Conservation (phyloP, 2,329 filamentous ascomycete genomes). For the Nannizziopsis barbatae region DNA sequence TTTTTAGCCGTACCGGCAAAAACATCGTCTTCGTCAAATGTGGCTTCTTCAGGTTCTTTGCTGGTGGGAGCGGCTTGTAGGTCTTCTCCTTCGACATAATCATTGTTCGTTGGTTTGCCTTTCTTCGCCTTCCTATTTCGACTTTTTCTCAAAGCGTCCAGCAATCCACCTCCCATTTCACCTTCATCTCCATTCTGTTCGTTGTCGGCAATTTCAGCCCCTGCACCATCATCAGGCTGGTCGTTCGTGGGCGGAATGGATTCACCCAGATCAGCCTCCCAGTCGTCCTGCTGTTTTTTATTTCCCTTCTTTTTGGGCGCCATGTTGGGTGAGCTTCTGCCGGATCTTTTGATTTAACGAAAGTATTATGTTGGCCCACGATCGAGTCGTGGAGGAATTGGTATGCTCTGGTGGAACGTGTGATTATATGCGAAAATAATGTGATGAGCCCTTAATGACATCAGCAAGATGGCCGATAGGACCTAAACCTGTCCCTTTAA, state of each 20-base stretch:
- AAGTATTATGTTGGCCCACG: conserved; percentile 1
- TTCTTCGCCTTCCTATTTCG: conserved; percentile 86
- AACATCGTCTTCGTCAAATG: conserved; percentile 70
- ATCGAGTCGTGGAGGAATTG: conserved; percentile 5
- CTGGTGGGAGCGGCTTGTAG: conserved; percentile 46
- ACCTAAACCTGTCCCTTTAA: not conserved
- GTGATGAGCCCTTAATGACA: conserved; percentile 6
- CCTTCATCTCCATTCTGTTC: conserved; percentile 46
- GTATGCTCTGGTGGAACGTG: conserved; percentile 4
- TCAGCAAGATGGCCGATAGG: conserved; percentile 8
- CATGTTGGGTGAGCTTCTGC: conserved; percentile 43
- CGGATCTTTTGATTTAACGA: not conserved
- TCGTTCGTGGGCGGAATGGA: conserved; percentile 38
- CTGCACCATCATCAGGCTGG: conserved; percentile 30
- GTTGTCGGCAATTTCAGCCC: conserved; percentile 32
- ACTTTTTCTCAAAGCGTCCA: conserved; percentile 71
- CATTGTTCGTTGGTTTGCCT: conserved; percentile 59
- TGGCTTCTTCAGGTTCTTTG: conserved; percentile 72
- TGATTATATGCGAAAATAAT: conserved; percentile 1
- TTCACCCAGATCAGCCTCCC: conserved; percentile 88
- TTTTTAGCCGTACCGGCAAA: conserved; percentile 56
- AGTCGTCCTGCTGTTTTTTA: conserved; percentile 78
- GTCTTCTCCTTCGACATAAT: conserved; percentile 60
- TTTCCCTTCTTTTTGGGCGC: conserved; percentile 90
- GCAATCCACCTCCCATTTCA: conserved; percentile 53